phyloP scores from a whole-genome alignment of 1,284 basidiomycete species.

The Agaricales sp. region DNA sequence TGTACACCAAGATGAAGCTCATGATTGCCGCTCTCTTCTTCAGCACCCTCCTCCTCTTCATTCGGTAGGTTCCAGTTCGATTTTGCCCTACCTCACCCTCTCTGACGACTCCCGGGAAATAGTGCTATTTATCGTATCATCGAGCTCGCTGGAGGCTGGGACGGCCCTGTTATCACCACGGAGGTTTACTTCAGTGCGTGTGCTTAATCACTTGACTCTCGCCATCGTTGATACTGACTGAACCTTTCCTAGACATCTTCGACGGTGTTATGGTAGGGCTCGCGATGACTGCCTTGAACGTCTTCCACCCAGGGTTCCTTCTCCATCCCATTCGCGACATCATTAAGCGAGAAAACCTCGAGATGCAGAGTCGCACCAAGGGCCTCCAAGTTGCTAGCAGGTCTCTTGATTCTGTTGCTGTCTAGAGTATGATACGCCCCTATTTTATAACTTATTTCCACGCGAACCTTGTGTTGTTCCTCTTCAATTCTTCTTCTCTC shows the following conservation, averaged over 20 bases:
- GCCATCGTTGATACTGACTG: too few species aligned
- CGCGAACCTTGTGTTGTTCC: neutral
- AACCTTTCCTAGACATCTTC: neutral
- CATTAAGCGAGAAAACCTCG: neutral
- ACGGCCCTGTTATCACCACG: conserved; percentile 10
- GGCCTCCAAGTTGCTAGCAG: too few species aligned
- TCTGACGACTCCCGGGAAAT: neutral
- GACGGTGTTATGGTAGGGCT: conserved; percentile 1
- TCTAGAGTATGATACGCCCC: neutral
- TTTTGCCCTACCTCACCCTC: neutral
- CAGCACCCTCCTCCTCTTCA: conserved; percentile 11
- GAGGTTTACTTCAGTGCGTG: conserved; percentile 12
- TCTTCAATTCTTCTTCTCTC: too few species aligned
- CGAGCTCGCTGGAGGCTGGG: conserved; percentile 11
- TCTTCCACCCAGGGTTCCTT: neutral
- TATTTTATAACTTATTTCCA: neutral
- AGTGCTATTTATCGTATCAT: conserved; percentile 7
- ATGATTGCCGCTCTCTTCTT: conserved; percentile 8
- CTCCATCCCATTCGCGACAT: conserved; percentile 3
- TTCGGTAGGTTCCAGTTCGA: conserved; percentile 9
- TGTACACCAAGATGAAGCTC: conserved; percentile 5
- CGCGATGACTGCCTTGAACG: neutral
- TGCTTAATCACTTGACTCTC: neutral
- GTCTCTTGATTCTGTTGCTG: neutral
- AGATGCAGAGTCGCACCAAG: neutral